Base-by-base conservation (phyloP, 805 yeast species). In the Yamadazyma laniorum region DNA sequence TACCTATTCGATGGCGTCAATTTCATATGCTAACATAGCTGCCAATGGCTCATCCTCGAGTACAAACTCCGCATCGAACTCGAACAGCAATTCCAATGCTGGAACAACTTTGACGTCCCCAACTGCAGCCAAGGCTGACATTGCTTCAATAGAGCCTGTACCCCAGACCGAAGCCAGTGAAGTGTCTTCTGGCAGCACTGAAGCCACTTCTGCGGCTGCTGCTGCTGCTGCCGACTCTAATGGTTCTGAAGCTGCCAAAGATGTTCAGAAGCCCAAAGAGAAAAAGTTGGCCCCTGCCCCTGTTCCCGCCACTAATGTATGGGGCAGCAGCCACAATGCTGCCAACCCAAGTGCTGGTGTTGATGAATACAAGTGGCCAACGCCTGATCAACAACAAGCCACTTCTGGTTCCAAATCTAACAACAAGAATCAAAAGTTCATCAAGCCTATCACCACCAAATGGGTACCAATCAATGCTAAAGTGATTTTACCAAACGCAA, bases 381-480 rank as follows among this genome's bases (percentile, higher is more conserved):
- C 72, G 9, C 71, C 73, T 4, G 65, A 64, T 40, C 59, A 60
- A 45, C 55, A 39, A 32, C 19, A 16, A 3, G 32, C 34, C 6
- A 4, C 31, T 8, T 19, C 25, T 9, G 22, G 18, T 16, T 40
- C 36, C 29, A 51, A 49, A 39, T 26, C 37, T 42, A 50, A 44
- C 39, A 19, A 27, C 44, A 13, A 39, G 28, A 32, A 51, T 14
- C 66, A 59, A 40, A 65, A 66, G 45, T 64, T 65, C 46, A 60
- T 63, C 45, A 68, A 67, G 49, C 69, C 72, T 14, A 54, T 56
- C 45, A 63, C 68, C 35, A 67, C 57, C 46, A 65, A 68, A 47
- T 68, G 74, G 74, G 70, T 68, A 18, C 74, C 74, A 13, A 61
- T 68, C 38, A 58, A 48, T 36, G 72, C 72, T 22, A 68, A 68